phyloP scores from a whole-genome alignment of 352 stramenopile genomes.

The Pilasporangium apinafurcum region DNA sequence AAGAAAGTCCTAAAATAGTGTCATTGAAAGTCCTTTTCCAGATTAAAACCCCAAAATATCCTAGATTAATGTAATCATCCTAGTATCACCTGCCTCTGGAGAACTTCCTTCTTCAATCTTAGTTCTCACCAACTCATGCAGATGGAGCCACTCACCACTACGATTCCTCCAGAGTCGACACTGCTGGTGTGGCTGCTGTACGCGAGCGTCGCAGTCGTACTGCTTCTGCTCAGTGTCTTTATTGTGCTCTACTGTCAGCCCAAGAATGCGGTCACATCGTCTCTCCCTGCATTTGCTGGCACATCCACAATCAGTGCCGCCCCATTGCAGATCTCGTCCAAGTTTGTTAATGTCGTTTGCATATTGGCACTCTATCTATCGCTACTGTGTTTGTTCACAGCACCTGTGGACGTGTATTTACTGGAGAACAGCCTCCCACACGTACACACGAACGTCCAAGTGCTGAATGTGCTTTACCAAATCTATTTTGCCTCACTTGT shows the following conservation, averaged over 20 bases:
- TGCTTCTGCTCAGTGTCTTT: slow-evolving; percentile 43
- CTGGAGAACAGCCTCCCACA: slow-evolving; percentile 64
- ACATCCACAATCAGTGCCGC: slow-evolving; percentile 51
- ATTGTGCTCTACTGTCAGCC: slow-evolving; percentile 68
- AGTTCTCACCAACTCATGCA: neutral
- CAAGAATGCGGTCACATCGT: slow-evolving; percentile 35
- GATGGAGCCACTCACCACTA: neutral
- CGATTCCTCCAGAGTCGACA: slow-evolving; percentile 10
- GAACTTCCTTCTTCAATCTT: slow-evolving; percentile 4
- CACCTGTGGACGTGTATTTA: slow-evolving; percentile 74
- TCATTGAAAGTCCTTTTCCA: too few species aligned
- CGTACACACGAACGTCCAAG: slow-evolving; percentile 41
- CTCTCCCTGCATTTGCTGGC: slow-evolving; percentile 42
- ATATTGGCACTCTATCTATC: slow-evolving; percentile 63
- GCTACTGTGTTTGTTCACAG: slow-evolving; percentile 71
- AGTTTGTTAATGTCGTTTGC: slow-evolving; percentile 65
- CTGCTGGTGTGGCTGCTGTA: slow-evolving; percentile 61
- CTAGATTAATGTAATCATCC: too few species aligned
- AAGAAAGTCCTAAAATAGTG: too few species aligned
- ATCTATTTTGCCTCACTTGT: slow-evolving; percentile 61
- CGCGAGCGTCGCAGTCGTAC: slow-evolving; percentile 42
- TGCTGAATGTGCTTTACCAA: slow-evolving; percentile 58
- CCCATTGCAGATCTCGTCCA: slow-evolving; percentile 55
- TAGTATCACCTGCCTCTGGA: slow-evolving; percentile 10
- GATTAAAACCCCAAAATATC: too few species aligned